Percentiles rank a stretch among this genome's conserved stretches.
Conservation (phyloP, 2,329 filamentous ascomycete species). For the Botrytis medusae region DNA sequence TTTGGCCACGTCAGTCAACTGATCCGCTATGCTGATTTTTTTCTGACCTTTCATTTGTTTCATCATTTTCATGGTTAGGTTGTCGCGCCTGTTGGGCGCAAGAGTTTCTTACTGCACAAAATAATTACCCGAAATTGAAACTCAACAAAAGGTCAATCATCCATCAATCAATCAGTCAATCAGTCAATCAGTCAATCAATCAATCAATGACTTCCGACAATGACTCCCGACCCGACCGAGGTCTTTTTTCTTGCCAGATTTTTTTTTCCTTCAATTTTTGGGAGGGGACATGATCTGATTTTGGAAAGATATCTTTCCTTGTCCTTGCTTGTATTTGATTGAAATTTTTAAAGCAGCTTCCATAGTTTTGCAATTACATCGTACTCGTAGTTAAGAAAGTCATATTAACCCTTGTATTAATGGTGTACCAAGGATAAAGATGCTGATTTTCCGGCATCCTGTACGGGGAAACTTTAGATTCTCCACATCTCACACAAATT, state of each 20-base stretch:
- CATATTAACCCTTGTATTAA: background rate
- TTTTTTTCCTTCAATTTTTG: background rate
- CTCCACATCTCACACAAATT: conserved; percentile 14
- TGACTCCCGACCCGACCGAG: background rate
- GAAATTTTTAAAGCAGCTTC: background rate
- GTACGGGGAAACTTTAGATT: conserved; percentile 11
- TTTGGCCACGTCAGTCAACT: conserved; percentile 16
- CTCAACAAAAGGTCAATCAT: background rate
- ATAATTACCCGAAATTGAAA: conserved; percentile 10
- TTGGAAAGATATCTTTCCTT: background rate
- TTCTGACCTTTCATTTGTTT: background rate
- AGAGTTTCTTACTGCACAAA: background rate
- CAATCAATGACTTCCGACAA: background rate
- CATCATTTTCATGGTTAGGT: conserved; percentile 13
- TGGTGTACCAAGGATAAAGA: conserved; percentile 10
- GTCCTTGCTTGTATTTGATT: background rate
- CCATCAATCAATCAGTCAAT: background rate
- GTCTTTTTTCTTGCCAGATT: background rate
- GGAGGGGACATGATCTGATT: background rate
- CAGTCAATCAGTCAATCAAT: background rate
- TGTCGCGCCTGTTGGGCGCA: conserved; percentile 11
- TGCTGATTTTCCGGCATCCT: conserved; percentile 14
- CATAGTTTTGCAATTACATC: background rate
- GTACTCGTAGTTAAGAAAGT: background rate
- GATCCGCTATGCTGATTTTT: conserved; percentile 3